Conservation (phyloP, 495 filamentous ascomycete species). For the Parmelia sp. region DNA sequence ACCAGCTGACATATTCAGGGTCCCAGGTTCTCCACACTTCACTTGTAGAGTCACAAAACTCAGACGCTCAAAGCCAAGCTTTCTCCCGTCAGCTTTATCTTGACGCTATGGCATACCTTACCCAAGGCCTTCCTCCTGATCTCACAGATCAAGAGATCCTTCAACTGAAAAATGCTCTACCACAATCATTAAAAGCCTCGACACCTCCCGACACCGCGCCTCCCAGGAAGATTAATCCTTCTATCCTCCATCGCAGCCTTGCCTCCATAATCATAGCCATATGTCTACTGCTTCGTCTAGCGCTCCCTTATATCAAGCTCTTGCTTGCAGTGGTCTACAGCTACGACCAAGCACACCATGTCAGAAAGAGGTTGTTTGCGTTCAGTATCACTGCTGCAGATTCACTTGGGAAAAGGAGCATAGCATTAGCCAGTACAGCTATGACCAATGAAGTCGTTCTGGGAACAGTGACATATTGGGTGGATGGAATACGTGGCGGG, state of each 20-base stretch:
- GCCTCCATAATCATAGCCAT: conserved; percentile 50
- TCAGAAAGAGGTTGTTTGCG: conserved; percentile 50
- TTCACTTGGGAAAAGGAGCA: conserved; percentile 44
- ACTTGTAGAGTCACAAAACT: conserved; percentile 5
- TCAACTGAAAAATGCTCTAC: conserved; percentile 41
- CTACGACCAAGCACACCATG: conserved; percentile 58
- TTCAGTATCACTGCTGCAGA: conserved; percentile 46
- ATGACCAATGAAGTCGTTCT: conserved; percentile 10
- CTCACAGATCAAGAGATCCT: conserved; percentile 32
- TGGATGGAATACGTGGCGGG: conserved; percentile 21
- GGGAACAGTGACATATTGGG: conserved; percentile 15
- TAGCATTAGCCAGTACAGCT: conserved; percentile 34
- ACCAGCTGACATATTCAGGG: not conserved
- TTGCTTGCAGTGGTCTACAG: conserved; percentile 46
- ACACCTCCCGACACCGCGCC: not conserved
- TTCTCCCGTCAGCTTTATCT: conserved; percentile 49
- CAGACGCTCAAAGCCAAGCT: conserved; percentile 12
- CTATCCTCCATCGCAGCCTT: conserved; percentile 52
- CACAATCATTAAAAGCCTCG: conserved; percentile 27
- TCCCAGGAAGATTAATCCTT: conserved; percentile 26
- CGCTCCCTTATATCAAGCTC: conserved; percentile 54
- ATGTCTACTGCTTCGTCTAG: conserved; percentile 49
- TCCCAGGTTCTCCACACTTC: conserved; percentile 13
- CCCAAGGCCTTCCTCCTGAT: conserved; percentile 53
- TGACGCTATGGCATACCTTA: conserved; percentile 57